A percentile compares a stretch with the other conserved stretches of the same genome.
phyloP scores from a whole-genome alignment of 2,329 filamentous ascomycete genomes.

The Aaosphaeria arxii region DNA sequence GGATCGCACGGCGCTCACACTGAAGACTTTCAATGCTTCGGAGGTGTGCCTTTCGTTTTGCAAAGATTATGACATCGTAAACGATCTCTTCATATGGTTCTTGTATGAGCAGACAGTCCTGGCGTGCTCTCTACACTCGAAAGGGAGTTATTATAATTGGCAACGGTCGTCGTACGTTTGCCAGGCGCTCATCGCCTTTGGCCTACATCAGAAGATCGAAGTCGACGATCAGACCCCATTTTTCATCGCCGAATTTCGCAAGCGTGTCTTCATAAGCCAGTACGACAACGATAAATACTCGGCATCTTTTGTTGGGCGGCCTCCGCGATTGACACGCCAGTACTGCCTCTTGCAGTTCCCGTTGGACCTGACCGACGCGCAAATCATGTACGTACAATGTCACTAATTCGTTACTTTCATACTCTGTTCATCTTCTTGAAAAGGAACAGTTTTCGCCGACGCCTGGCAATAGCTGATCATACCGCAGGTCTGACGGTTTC shows the following conservation, averaged over 20 bases:
- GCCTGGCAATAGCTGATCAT: no score
- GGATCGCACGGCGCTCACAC: conserved; percentile 19
- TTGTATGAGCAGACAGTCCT: conserved; percentile 27
- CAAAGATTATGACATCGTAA: conserved; percentile 27
- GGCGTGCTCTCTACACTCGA: conserved; percentile 23
- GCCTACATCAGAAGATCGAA: conserved; percentile 34
- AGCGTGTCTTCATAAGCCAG: conserved; percentile 26
- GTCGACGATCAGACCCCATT: conserved; percentile 32
- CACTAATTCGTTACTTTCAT: no score
- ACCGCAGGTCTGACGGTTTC: conserved; percentile 33
- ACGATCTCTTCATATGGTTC: conserved; percentile 34
- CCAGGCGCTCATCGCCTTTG: conserved; percentile 35
- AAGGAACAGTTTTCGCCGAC: no score
- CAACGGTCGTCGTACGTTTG: conserved; percentile 23
- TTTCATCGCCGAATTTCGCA: conserved; percentile 35
- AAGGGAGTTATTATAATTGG: conserved; percentile 21
- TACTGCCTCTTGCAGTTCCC: conserved; percentile 55
- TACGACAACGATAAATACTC: conserved; percentile 49
- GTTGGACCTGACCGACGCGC: conserved; percentile 52
- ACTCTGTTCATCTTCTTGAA: no score
- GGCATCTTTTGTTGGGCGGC: conserved; percentile 54
- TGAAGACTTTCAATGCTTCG: conserved; percentile 22
- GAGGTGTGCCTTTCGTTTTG: conserved; percentile 32
- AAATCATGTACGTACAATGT: conserved; percentile 34
- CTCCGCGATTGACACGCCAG: conserved; percentile 51